These are phyloP conservation scores for Xerocomellus amylosporus DNA, from an alignment of 768 basidiomycete genomes.

Conservation along the genomic window DNA sequence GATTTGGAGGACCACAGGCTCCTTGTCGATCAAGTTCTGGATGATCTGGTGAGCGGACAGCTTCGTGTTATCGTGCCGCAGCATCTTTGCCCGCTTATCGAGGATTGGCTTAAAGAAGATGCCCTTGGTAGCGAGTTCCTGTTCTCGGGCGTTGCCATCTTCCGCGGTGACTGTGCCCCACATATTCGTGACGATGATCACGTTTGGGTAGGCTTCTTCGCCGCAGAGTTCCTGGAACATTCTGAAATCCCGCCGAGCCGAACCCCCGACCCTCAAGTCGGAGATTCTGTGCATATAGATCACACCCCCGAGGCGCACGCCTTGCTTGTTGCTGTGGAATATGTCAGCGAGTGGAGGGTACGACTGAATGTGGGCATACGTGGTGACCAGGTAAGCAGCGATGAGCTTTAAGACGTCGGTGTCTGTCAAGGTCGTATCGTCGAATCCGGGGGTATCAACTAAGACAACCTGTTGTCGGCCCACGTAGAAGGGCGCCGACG, in stretches of 20 bases:
- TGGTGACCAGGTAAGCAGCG: slow-evolving; percentile 36
- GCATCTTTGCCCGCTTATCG: slow-evolving; percentile 42
- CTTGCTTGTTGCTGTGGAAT: slow-evolving; percentile 32
- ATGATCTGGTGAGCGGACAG: slow-evolving; percentile 48
- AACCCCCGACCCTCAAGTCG: slow-evolving; percentile 48
- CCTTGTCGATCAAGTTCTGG: slow-evolving; percentile 38
- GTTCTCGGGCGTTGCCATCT: slow-evolving; percentile 41
- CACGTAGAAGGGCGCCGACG: slow-evolving; percentile 24
- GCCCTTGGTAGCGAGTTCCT: slow-evolving; percentile 39
- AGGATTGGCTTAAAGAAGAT: slow-evolving; percentile 52
- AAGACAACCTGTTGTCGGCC: slow-evolving; percentile 42
- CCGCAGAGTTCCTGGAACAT: slow-evolving; percentile 57
- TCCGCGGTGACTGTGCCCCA: slow-evolving; percentile 43
- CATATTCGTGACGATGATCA: slow-evolving; percentile 53
- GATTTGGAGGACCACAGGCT: slow-evolving; percentile 46
- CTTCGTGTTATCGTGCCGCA: slow-evolving; percentile 42
- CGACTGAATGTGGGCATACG: slow-evolving; percentile 17
- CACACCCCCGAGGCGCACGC: slow-evolving; percentile 43
- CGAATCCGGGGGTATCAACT: slow-evolving; percentile 64
- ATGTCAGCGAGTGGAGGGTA: slow-evolving; percentile 6
- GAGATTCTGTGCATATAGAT: slow-evolving; percentile 54
- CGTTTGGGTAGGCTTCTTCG: slow-evolving; percentile 46
- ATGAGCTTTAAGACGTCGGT: slow-evolving; percentile 52
- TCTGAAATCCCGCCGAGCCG: slow-evolving; percentile 46
- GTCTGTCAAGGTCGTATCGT: slow-evolving; percentile 50